Evolutionary conservation across 495 filamentous ascomycete species (phyloP).

Genomic region (Daldinia childiae): DNA sequence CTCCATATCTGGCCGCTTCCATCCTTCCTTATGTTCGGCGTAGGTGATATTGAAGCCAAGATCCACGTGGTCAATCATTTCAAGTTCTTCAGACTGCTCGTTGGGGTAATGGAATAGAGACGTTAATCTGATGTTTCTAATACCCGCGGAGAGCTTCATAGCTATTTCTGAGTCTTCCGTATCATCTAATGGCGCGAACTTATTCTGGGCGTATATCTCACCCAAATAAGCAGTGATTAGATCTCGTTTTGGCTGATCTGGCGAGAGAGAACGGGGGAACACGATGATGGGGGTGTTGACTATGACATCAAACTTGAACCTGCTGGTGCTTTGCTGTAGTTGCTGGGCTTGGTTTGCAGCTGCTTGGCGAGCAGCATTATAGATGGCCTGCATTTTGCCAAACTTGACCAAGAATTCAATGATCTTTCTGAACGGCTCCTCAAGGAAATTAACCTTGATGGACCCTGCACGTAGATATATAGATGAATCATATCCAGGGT

Average conservation of each 20-base stretch:
- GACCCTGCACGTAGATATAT: conserved; percentile 90
- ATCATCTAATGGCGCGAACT: conserved; percentile 83
- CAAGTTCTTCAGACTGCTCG: conserved; percentile 80
- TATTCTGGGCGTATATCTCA: conserved; percentile 96
- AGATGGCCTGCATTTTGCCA: conserved; percentile 98
- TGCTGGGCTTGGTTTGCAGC: conserved; percentile 95
- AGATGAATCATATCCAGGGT: conserved; percentile 95
- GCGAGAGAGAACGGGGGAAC: conserved; percentile 79
- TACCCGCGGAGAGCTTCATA: conserved; percentile 90
- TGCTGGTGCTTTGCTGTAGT: conserved; percentile 86
- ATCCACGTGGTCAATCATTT: conserved; percentile 96
- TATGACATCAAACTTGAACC: conserved; percentile 91
- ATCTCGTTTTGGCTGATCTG: conserved; percentile 69
- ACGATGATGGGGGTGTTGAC: conserved; percentile 95
- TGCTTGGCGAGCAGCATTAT: conserved; percentile 94
- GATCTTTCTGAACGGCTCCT: conserved; percentile 97
- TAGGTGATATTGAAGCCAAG: conserved; percentile 91
- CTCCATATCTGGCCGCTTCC: conserved; percentile 88
- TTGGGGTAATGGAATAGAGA: conserved; percentile 86
- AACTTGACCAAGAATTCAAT: conserved; percentile 98
- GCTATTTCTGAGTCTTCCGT: conserved; percentile 73
- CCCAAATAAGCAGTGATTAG: conserved; percentile 91
- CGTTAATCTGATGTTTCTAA: conserved; percentile 88
- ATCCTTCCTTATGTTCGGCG: conserved; percentile 79
- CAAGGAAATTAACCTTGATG: conserved; percentile 93